Base-by-base conservation (phyloP, 2,329 filamentous ascomycete species). In the Cytospora paraplurivora region DNA sequence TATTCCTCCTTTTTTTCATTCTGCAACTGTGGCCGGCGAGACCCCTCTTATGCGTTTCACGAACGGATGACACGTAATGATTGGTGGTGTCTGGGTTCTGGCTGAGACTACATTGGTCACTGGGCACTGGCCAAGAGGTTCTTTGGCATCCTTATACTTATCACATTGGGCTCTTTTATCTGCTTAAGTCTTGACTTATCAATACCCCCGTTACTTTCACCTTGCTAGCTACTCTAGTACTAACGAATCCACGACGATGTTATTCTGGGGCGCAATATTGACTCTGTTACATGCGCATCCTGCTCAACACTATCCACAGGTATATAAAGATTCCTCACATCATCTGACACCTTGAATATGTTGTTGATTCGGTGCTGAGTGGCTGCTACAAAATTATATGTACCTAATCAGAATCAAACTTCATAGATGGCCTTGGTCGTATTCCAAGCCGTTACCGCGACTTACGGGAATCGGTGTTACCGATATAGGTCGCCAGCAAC, bases 351-450 rank as follows among this genome's bases (percentile, higher is more conserved):
- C 35, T 67, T 70, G 62, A 71, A 70, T 19, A 67, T 67, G 41
- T 59, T 66, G 13, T 76, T 74, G 1, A 74, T 49, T 76, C 76
- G 34, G 38, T 62, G 55, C 66, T 70, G 56, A 78, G 70, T 59
- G 77, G 69, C 8, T 69, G 68, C 68, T 72, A 79, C 15, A 76
- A 69, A 57, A 77, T 76, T 11, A 27, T 27, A 2, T 2, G 71
- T 63, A 4, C 79, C 79, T 0, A 82, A 67, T 1, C 79, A 78
- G 35, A 80, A 67, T 5, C 78, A 72, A 32, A 79, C 47, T 1
- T 60, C 35, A 47, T 75, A 76, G 38, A 81, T 72, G 8, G 74
- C 74, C n/a, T 70, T 70, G 0, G 75, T 77, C 1, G 81, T 68
- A 12, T 64, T 27, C 70, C 70, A 3, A 76, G 69, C 11, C 75